These are phyloP conservation scores for Papiliotrema nemorosa DNA, from an alignment of 1,284 basidiomycete species.

Conservation along the genomic window DNA sequence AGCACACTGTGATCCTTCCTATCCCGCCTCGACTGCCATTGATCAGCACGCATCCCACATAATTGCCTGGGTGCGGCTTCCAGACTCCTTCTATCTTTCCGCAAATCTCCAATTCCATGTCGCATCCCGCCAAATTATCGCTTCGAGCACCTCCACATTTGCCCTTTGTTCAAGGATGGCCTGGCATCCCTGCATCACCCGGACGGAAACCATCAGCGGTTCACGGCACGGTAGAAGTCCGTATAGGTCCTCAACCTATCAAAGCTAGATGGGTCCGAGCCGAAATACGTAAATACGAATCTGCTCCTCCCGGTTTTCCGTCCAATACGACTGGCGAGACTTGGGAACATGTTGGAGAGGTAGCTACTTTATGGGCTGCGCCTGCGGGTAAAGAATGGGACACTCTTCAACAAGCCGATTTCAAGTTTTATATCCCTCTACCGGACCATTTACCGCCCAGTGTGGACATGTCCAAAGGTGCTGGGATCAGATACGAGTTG, in stretches of 20 bases:
- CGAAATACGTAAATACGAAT: slow-evolving; percentile 80
- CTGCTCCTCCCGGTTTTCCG: slow-evolving; percentile 37
- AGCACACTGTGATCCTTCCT: no score
- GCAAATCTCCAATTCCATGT: no score
- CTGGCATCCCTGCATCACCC: slow-evolving; percentile 37
- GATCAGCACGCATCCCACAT: no score
- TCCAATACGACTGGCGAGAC: slow-evolving; percentile 59
- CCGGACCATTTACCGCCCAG: slow-evolving; percentile 79
- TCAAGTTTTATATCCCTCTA: slow-evolving; percentile 77
- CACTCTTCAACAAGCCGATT: slow-evolving; percentile 57
- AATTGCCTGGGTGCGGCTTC: no score
- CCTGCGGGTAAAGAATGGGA: slow-evolving; percentile 58
- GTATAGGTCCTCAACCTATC: slow-evolving; percentile 64
- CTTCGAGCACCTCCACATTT: slow-evolving; percentile 48
- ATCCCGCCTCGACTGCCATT: no score
- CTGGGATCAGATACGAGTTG: slow-evolving; percentile 80
- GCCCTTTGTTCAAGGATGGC: slow-evolving; percentile 46
- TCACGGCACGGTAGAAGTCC: slow-evolving; percentile 67
- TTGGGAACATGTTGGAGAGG: slow-evolving; percentile 41
- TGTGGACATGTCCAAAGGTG: slow-evolving; percentile 67
- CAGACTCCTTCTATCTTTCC: no score
- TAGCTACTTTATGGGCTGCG: slow-evolving; percentile 42
- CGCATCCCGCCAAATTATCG: slow-evolving; percentile 35
- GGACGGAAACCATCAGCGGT: slow-evolving; percentile 35
- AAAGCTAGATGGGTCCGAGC: slow-evolving; percentile 86